Percentiles rank a stretch among this genome's conserved stretches.
Conservation (phyloP, 768 basidiomycete species). For the Suillus fuscotomentosus region DNA sequence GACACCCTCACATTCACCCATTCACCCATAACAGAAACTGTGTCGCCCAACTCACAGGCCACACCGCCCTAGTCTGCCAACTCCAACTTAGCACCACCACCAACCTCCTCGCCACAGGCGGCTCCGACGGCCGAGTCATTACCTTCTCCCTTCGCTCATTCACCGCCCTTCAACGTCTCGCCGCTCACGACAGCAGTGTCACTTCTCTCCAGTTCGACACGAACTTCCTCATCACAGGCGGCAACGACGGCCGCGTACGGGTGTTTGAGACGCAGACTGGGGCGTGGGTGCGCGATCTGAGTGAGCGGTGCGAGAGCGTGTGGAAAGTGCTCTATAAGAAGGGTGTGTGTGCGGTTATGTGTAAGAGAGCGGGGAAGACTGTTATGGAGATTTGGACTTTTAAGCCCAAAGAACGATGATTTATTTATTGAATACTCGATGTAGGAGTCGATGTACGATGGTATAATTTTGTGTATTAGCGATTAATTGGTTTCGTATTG, state of each 20-base stretch:
- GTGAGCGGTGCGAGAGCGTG: conserved; percentile 73
- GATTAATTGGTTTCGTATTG: neutral
- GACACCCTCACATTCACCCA: neutral
- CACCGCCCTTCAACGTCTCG: conserved; percentile 58
- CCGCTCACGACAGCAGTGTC: conserved; percentile 86
- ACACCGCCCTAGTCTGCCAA: conserved; percentile 91
- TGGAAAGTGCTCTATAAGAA: conserved; percentile 83
- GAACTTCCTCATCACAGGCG: conserved; percentile 78
- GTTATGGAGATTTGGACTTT: conserved; percentile 88
- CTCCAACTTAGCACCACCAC: conserved; percentile 67
- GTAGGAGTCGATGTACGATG: neutral
- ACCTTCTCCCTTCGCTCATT: conserved; percentile 56
- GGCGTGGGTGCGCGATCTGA: conserved; percentile 69
- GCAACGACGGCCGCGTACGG: conserved; percentile 82
- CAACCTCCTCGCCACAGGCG: conserved; percentile 71
- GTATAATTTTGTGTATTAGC: neutral
- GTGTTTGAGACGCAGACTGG: conserved; percentile 71
- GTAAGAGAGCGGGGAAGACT: conserved; percentile 76
- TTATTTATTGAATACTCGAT: neutral
- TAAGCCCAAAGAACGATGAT: conserved; percentile 39
- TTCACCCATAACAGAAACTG: conserved; percentile 53
- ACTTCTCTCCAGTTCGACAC: conserved; percentile 87
- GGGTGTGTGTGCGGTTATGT: conserved; percentile 77
- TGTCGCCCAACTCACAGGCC: conserved; percentile 82
- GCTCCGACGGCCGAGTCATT: conserved; percentile 85